These are phyloP conservation scores for Amyloporia xantha DNA, from an alignment of 768 basidiomycete genomes.

Conservation along the genomic window DNA sequence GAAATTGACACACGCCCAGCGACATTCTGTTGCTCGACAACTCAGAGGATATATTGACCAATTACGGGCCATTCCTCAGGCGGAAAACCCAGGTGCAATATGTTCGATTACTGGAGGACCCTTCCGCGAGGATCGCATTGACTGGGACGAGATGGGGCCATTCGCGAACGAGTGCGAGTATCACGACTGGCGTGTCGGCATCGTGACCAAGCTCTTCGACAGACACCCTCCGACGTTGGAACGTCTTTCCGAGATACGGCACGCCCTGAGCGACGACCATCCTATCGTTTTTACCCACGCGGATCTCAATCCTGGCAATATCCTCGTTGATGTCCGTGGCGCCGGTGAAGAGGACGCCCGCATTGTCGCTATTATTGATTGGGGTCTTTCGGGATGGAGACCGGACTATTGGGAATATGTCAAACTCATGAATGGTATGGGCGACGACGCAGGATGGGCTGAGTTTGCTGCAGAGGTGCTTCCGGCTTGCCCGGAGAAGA, in stretches of 20 bases:
- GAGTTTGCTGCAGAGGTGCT: not conserved
- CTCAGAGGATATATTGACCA: conserved; percentile 1
- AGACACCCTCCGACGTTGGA: not conserved
- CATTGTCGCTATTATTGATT: conserved; percentile 8
- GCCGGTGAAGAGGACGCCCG: conserved; percentile 3
- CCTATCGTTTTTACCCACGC: conserved; percentile 12
- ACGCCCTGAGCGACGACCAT: not conserved
- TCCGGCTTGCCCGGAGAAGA: not conserved
- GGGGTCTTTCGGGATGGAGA: conserved; percentile 11
- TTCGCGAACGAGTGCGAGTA: conserved; percentile 5
- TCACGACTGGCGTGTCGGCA: conserved; percentile 6
- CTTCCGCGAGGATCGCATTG: not conserved
- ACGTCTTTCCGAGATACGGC: not conserved
- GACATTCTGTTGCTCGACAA: not conserved
- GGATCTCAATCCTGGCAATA: conserved; percentile 7
- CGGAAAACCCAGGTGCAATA: not conserved
- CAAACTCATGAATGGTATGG: conserved; percentile 4
- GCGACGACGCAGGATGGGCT: not conserved
- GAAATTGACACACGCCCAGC: conserved; percentile 1
- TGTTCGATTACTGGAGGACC: not conserved
- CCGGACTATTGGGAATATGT: conserved; percentile 10
- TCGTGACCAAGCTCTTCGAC: not conserved
- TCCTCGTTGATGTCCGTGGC: conserved; percentile 6
- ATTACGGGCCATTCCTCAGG: conserved; percentile 6
- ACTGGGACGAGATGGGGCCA: conserved; percentile 3